Conservation (phyloP, 208 protist species). For the Trypanosoma vivax region DNA sequence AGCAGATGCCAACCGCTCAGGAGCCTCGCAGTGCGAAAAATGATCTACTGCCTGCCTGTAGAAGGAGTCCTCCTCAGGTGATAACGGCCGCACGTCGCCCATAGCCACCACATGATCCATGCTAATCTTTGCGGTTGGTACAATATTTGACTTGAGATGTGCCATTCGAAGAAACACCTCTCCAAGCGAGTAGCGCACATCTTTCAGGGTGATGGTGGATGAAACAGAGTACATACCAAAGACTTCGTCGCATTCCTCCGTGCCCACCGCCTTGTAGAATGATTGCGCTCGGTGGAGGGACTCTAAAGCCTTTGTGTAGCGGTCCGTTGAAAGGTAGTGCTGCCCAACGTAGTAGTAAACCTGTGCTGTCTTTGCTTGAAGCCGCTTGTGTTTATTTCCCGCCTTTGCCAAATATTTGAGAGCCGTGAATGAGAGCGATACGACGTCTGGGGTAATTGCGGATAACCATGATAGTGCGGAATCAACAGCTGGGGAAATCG, state of each 20-base stretch:
- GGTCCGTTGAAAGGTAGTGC: constrained; percentile 46
- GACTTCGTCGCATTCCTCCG: constrained; percentile 23
- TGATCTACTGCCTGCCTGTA: constrained; percentile 41
- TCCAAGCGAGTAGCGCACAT: constrained; percentile 43
- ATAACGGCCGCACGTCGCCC: constrained; percentile 26
- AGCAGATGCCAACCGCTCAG: constrained; percentile 21
- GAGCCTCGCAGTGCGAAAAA: constrained; percentile 43
- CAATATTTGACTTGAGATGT: constrained; percentile 24
- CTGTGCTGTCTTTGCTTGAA: constrained; percentile 51
- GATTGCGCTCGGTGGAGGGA: constrained; percentile 58
- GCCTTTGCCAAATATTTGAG: constrained; percentile 60
- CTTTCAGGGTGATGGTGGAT: constrained; percentile 22
- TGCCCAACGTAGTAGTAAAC: constrained; percentile 68
- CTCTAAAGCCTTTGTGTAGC: constrained; percentile 80
- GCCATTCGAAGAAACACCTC: constrained; percentile 59
- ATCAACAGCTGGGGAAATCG: not conserved
- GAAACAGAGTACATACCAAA: constrained; percentile 46
- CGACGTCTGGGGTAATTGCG: constrained; percentile 40
- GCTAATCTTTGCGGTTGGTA: constrained; percentile 9
- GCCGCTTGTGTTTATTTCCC: constrained; percentile 32
- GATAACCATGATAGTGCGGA: constrained; percentile 54
- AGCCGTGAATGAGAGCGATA: constrained; percentile 69
- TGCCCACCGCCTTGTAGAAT: constrained; percentile 39
- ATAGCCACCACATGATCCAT: constrained; percentile 45
- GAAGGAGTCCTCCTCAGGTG: constrained; percentile 40